Evolutionary conservation across 257 asterid genomes (phyloP), one percentile per base, ranked within the genome.

Genomic region (Primulina huaijiensis): DNA sequence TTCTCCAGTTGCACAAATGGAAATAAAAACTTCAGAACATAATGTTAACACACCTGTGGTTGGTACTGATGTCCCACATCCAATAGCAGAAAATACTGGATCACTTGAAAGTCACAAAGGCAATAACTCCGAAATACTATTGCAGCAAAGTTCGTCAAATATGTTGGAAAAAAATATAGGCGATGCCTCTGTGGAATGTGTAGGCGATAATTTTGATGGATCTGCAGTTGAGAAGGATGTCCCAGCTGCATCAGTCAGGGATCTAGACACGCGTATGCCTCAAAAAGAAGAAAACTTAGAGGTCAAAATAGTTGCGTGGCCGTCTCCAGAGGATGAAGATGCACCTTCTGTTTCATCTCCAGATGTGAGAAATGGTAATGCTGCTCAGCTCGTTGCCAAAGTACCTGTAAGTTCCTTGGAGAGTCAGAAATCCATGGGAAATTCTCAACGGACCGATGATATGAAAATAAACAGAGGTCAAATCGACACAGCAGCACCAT

Each of bases 401-500:
- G 69, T 80, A 52, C 81, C 84, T 31, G 53, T 55, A 35, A 73
- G 60, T 27, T 19, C 74, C 53, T 68, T 37, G 20, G 60, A 55
- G 67, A 61, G 59, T 46, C 76, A 74, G 21, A 68, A 76, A 27
- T 56, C 72, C 69, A 62, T n/a, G 6, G 76, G 67, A 37, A 76
- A 70, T 33, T 61, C 82, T 9, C 77, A 77, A 70, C 59, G 34
- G 27, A 46, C 80, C 46, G 78, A 72, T 58, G 76, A 70, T 69
- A 52, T 57, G 9, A 81, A 64, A 35, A 37, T 74, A n/a, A 75
- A 63, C 60, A 82, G 81, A 72, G 82, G 77, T 73, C 89, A 87
- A 21, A 80, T 94, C 8, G 99, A 89, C 82, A 94, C 99, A 11
- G 80, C 98, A 23, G 81, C 95, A 2, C 99, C 99, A 40, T 77